Base-by-base conservation (phyloP, 352 stramenopile species). In the Halophytophthora batemanensis region DNA sequence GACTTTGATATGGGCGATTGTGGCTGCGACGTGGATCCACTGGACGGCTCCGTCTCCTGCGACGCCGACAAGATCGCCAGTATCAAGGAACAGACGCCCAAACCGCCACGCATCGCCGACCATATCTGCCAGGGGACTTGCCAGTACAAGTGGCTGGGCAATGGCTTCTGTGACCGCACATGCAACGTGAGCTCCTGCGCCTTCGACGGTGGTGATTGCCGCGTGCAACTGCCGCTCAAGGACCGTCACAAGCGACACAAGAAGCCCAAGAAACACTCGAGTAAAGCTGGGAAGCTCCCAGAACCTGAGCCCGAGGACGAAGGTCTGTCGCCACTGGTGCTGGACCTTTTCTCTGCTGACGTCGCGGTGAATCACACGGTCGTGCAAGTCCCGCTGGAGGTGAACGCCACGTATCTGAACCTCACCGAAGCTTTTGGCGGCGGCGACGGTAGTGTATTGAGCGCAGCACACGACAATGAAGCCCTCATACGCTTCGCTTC, bases 1-100 rank as follows among this genome's bases (percentile, higher is more conserved):
- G 87, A 87, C 47, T 98, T 86, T 49, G 94, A 98, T 59, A 90
- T 93, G 64, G 94, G 93, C 15, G 94, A 98, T 67, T 98, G 94
- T 64, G 86, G 88, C 35, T 91, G 87, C 56, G 62, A 87, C 18
- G 75, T 90, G 36, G 66, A 66, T 31, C 33, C 55, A 17, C 22
- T 77, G 4, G 62, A 84, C 29, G 81, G 76, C 36, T 31, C 57
- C 0, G 63, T 91, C 13, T 65, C 43, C 15, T 91, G 81, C 55
- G 74, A 91, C 34, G 46, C 65, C 0, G 69, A 75, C 15, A 87
- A 86, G 51, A 72, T 90, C 48, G 76, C 74, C 1, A 71, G 40
- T 31, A 83, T 91, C 31, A 47, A 76, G 33, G 81, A 91, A 37
- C 59, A 66, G 1, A 46, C 52, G n/a, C 69, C 77, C 6, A 81